Evolutionary conservation across 2,329 filamentous ascomycete genomes (phyloP), one percentile per base, ranked within the genome.

Genomic region (Beauveria medogensis): DNA sequence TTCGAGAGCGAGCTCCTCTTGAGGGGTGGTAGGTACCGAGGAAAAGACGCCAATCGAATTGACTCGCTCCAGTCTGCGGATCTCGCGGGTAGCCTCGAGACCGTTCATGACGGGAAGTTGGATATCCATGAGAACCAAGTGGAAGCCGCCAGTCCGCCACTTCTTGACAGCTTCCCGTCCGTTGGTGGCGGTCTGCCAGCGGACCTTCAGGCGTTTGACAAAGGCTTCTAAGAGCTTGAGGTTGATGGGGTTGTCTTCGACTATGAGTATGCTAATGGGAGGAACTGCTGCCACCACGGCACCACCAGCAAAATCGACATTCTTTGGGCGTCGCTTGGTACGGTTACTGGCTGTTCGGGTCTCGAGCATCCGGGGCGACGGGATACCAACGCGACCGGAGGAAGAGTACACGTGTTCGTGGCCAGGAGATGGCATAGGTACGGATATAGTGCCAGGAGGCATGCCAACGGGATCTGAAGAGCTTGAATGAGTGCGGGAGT

Each of bases 221-320:
- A 99, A 96, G 1, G 92, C 92, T 71, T 97, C 93, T 41, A 99
- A 79, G 10, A 99, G 85, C 69, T 91, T 90, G 66, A 97, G 79
- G 71, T 97, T 99, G 81, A 99, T 97, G 65, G 94, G 92, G 73
- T 99, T 99, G 77, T 99, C 94, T 77, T 99, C 94, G 16, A 99
- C 94, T 63, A 99, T 96, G 48, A 99, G 80, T 8, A 97, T 92
- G 67, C 96, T 97, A 76, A 99, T 97, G 1, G 94, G 93, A 8
- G 94, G 94, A 0, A 97, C 91, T 1, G 87, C 87, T 59, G 87
- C 88, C 66, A 93, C 91, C 30, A 96, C 82, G 68, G 90, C 80
- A 34, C 84, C 86, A 6, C 47, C 37, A 40, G 8, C 34, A n/a
- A 40, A 71, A 22, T 78, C 76, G 34, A 71, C 70, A 30, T 71